Percentiles rank a stretch among this genome's conserved stretches.
phyloP scores from a whole-genome alignment of 352 stramenopile species.

The Phytophthora tubulina region DNA sequence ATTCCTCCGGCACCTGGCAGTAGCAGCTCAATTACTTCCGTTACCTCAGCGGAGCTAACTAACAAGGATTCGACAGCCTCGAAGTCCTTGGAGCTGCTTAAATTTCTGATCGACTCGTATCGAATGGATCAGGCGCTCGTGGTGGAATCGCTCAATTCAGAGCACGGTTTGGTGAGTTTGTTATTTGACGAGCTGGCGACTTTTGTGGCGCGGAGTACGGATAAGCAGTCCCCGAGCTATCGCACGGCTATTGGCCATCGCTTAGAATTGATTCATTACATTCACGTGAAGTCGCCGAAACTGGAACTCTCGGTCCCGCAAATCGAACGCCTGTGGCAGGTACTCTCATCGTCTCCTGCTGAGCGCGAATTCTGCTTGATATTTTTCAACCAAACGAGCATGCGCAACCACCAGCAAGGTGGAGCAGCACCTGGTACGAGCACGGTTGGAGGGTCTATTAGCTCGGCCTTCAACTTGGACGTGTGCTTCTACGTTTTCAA shows the following conservation, averaged over 20 bases:
- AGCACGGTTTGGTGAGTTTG: slow-evolving; percentile 76
- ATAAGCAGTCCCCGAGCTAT: slow-evolving; percentile 66
- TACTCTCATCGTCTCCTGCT: slow-evolving; percentile 75
- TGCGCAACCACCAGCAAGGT: slow-evolving; percentile 54
- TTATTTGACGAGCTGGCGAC: slow-evolving; percentile 88
- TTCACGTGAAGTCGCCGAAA: slow-evolving; percentile 84
- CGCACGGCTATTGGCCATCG: slow-evolving; percentile 83
- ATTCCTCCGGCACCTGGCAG: slow-evolving; percentile 24
- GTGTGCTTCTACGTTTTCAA: slow-evolving; percentile 89
- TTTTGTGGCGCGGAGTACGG: slow-evolving; percentile 68
- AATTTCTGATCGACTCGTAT: slow-evolving; percentile 91
- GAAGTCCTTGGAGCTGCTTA: slow-evolving; percentile 84
- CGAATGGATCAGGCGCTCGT: slow-evolving; percentile 70
- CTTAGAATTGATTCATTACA: slow-evolving; percentile 88
- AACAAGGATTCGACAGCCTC: slow-evolving; percentile 61
- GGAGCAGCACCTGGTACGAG: slow-evolving; percentile 29
- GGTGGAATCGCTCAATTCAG: slow-evolving; percentile 77
- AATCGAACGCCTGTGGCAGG: slow-evolving; percentile 79
- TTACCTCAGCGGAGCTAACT: slow-evolving; percentile 28
- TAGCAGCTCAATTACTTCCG: slow-evolving; percentile 25
- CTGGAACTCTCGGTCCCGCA: slow-evolving; percentile 81
- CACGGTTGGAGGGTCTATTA: slow-evolving; percentile 54
- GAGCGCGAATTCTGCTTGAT: slow-evolving; percentile 85
- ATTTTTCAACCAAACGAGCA: slow-evolving; percentile 88
- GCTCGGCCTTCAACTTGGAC: slow-evolving; percentile 76